These are phyloP conservation scores for Wakefieldia striispora DNA, from an alignment of 768 basidiomycete genomes.

Conservation along the genomic window DNA sequence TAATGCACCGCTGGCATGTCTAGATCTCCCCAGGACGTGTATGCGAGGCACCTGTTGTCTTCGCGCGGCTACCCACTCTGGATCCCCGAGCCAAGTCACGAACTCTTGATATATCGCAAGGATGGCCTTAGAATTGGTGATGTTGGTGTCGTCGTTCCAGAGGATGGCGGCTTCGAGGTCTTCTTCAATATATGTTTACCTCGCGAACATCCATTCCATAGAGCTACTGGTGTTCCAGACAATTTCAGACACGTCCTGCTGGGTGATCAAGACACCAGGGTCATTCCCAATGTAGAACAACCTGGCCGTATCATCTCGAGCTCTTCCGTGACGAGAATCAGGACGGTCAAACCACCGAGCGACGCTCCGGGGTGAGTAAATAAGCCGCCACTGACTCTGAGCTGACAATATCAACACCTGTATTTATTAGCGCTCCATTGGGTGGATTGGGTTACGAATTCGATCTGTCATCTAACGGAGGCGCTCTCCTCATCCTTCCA, in stretches of 20 bases:
- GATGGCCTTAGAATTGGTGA: conserved; percentile 35
- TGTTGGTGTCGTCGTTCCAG: conserved; percentile 9
- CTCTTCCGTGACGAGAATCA: neutral
- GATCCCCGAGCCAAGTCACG: conserved; percentile 15
- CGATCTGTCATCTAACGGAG: no score
- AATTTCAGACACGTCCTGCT: conserved; percentile 23
- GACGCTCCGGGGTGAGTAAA: neutral
- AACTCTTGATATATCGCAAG: conserved; percentile 19
- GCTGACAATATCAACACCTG: neutral
- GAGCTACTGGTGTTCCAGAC: conserved; percentile 19
- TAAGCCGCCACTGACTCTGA: no score
- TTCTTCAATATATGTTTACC: conserved; percentile 36
- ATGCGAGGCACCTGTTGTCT: no score
- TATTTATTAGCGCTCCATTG: neutral
- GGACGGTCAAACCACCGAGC: neutral
- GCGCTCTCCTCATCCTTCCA: no score
- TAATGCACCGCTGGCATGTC: no score
- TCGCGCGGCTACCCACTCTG: conserved; percentile 29
- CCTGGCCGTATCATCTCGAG: conserved; percentile 4
- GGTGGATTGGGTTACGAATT: conserved; percentile 1
- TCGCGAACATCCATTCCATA: conserved; percentile 19
- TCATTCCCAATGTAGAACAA: neutral
- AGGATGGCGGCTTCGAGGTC: conserved; percentile 35
- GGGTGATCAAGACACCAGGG: neutral
- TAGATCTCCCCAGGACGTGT: no score